phyloP scores from a whole-genome alignment of 2,329 filamentous ascomycete species.

The Fusarium proliferatum region DNA sequence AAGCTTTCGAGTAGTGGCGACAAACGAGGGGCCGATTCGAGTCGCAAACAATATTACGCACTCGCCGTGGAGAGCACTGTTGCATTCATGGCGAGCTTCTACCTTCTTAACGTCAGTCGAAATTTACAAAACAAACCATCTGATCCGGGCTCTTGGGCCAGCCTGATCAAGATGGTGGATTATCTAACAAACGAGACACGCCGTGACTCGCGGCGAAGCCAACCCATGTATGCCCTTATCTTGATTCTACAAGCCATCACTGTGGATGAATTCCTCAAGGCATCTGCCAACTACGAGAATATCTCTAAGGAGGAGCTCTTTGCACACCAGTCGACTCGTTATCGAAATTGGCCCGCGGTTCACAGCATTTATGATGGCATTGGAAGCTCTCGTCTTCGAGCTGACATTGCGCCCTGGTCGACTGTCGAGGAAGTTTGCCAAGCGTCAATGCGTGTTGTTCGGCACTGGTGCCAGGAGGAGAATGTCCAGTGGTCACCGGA shows the following conservation, averaged over 20 bases:
- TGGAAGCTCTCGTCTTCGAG: constrained; percentile 45
- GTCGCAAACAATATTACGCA: constrained; percentile 55
- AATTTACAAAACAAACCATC: constrained; percentile 56
- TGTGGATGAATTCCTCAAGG: constrained; percentile 58
- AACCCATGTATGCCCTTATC: constrained; percentile 56
- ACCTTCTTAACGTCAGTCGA: constrained; percentile 59
- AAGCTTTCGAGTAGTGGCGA: constrained; percentile 40
- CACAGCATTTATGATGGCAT: constrained; percentile 49
- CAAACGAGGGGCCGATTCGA: constrained; percentile 45
- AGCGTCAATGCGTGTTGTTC: constrained; percentile 54
- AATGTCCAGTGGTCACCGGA: constrained; percentile 59
- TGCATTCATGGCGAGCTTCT: constrained; percentile 65
- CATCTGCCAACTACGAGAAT: constrained; percentile 45
- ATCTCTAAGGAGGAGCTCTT: constrained; percentile 39
- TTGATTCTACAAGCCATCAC: constrained; percentile 58
- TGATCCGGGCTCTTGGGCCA: constrained; percentile 57
- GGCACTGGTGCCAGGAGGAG: constrained; percentile 58
- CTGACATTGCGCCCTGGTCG: constrained; percentile 55
- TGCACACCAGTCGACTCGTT: constrained; percentile 43
- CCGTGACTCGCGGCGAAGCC: constrained; percentile 49
- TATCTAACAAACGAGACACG: constrained; percentile 55
- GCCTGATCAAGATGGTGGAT: constrained; percentile 58
- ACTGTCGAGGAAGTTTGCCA: constrained; percentile 57
- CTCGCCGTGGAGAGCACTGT: constrained; percentile 62
- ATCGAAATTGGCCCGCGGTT: constrained; percentile 44